A percentile compares a stretch with the other conserved stretches of the same genome.
Evolutionary conservation across 805 yeast species (phyloP).

Genomic region (Saccharomyces paradoxus): DNA sequence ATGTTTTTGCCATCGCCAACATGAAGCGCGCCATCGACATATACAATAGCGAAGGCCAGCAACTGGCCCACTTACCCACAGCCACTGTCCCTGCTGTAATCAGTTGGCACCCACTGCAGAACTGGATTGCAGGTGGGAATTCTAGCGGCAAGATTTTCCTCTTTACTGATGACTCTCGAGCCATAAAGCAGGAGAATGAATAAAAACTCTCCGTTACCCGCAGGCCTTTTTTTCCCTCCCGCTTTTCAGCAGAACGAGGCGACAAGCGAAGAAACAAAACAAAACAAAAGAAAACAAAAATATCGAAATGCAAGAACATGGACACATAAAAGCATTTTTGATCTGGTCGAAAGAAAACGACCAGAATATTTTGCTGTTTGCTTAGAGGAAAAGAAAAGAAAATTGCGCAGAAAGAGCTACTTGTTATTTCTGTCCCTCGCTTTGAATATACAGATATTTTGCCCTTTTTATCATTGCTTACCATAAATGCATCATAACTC

Average conservation of each 20-base stretch:
- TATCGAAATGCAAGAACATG: neutral
- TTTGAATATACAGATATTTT: neutral
- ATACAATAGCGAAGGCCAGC: slow-evolving; percentile 67
- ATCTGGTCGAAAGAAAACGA: neutral
- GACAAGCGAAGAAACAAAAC: slow-evolving; percentile 2
- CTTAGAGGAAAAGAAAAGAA: neutral
- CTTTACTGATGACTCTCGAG: slow-evolving; percentile 25
- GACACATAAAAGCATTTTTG: neutral
- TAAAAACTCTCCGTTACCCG: neutral
- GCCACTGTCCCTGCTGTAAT: slow-evolving; percentile 93
- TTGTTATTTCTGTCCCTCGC: neutral
- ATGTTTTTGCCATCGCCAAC: slow-evolving; percentile 85
- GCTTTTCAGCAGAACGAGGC: neutral
- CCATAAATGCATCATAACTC: slow-evolving; percentile 12
- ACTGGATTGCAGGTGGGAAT: slow-evolving; percentile 91
- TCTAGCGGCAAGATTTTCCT: slow-evolving; percentile 85
- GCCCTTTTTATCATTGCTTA: neutral
- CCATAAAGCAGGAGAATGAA: slow-evolving; percentile 2
- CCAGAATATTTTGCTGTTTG: neutral
- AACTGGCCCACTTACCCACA: slow-evolving; percentile 68
- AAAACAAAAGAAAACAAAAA: neutral
- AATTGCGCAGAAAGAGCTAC: neutral
- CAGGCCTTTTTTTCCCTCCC: neutral
- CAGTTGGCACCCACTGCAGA: slow-evolving; percentile 72
- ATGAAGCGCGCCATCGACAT: slow-evolving; percentile 86